Evolutionary conservation across 139 green algal genomes (phyloP), one percentile per base, ranked within the genome.

Genomic region (Chlamydomonas incerta): DNA sequence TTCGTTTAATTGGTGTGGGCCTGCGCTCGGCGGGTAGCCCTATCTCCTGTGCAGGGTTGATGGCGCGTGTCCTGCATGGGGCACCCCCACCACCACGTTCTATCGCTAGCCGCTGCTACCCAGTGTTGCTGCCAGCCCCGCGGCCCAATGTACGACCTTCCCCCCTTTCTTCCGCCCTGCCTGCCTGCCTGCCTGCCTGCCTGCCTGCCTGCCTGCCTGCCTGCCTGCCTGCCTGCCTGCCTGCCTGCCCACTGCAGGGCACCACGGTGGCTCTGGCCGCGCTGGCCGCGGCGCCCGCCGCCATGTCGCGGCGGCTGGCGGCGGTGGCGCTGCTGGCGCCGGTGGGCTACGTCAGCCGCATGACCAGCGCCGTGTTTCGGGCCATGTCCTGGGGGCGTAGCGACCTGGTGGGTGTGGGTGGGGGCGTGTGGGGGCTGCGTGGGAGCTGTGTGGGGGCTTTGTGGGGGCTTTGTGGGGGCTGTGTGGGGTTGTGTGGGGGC

Each of bases 241-340:
- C 50, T 57, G 50, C 50, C 50, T 57, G 50, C 50, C 50, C 50
- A 57, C n/a, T n/a, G 60, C 94, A 96, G 81, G 94, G 94, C 55
- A 95, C 93, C 1, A 96, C 93, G 15, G 88, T 94, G 23, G 76
- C 62, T 17, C 85, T 96, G 58, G 94, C 91, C 4, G 94, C 93
- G 6, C 86, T 96, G 35, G 74, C 67, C 60, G 77, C 82, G 0
- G 74, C 87, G 18, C 70, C 87, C 13, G 35, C 37, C 5, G 76
- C 94, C n/a, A 60, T 50, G 41, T 50, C 72, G 15, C 11, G 52
- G 11, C 62, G 72, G 68, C 21, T 95, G 8, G 69, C 69, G 34
- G 31, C 89, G 18, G 87, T 87, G 0, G 89, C 87, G 66, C 85
- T 92, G 80, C 87, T 95, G 73, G 93, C 92, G 33, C 93, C 93